A percentile compares a stretch with the other conserved stretches of the same genome.
These are phyloP conservation scores for Phytophthora sansomeana DNA, from an alignment of 352 stramenopile genomes.

Conservation along the genomic window DNA sequence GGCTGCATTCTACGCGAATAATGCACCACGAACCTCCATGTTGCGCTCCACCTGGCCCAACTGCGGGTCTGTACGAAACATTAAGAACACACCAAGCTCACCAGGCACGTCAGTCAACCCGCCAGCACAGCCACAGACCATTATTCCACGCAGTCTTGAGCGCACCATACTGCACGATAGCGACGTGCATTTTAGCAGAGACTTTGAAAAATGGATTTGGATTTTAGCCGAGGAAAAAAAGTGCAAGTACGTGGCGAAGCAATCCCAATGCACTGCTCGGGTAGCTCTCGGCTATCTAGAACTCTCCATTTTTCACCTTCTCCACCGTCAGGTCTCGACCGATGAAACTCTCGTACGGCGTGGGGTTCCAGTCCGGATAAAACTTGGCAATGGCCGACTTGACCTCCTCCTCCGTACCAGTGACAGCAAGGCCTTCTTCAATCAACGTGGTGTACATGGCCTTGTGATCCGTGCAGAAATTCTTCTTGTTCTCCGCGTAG, in stretches of 20 bases:
- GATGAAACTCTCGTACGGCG: conserved; percentile 26
- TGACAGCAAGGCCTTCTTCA: conserved; percentile 26
- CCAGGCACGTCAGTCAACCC: neutral
- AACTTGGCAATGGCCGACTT: conserved; percentile 23
- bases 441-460: conserved; percentile 15
- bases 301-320: too few relatives aligned
- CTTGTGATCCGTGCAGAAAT: conserved; percentile 23
- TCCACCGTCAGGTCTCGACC: too few relatives aligned
- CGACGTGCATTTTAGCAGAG: conserved; percentile 83
- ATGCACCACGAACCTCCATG: conserved; percentile 58
- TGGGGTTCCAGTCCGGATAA: conserved; percentile 30
- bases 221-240: too few relatives aligned
- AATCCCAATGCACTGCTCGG: too few relatives aligned
- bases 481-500: conserved; percentile 33
- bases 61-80: conserved; percentile 57
- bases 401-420: conserved; percentile 21
- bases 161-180: conserved; percentile 86
- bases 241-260: too few relatives aligned
- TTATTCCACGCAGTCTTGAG: neutral
- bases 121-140: neutral
- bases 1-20: neutral
- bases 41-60: conserved; percentile 74
- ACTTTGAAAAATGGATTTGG: too few relatives aligned
- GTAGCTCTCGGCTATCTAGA: too few relatives aligned
- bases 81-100: neutral